phyloP scores from a whole-genome alignment of 257 asterid genomes.

The Forsythia viridissima region DNA sequence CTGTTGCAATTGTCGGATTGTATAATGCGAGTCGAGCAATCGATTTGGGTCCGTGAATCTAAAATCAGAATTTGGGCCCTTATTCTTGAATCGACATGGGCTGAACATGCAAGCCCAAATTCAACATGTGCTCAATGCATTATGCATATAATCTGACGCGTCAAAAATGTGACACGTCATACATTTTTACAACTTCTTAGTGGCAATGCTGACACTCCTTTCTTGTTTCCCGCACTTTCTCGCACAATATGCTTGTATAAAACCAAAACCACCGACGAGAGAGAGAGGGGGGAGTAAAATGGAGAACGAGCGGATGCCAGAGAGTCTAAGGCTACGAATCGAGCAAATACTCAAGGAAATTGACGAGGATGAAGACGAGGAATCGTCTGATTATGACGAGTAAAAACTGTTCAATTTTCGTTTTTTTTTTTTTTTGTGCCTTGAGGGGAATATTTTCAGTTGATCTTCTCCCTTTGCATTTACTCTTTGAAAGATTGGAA shows the following conservation, averaged over 20 bases:
- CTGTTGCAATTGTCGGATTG: no score
- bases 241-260: neutral
- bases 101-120: neutral
- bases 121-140: no score
- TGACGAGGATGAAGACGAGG: constrained; percentile 47
- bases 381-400: neutral
- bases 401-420: neutral
- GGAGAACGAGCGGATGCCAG: constrained; percentile 43
- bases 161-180: constrained; percentile 15
- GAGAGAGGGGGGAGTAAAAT: neutral
- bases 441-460: no score
- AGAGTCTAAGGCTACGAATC: constrained; percentile 49
- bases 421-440: neutral
- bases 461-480: neutral
- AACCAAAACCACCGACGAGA: constrained; percentile 15
- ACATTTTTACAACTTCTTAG: neutral
- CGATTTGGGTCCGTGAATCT: no score
- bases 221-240: constrained; percentile 29
- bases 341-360: constrained; percentile 50
- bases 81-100: neutral
- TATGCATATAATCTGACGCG: neutral
- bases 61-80: no score
- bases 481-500: neutral
- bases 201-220: neutral
- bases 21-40: no score